Conservation (phyloP, 345 rosid species). For the Eucalyptus rudis region DNA sequence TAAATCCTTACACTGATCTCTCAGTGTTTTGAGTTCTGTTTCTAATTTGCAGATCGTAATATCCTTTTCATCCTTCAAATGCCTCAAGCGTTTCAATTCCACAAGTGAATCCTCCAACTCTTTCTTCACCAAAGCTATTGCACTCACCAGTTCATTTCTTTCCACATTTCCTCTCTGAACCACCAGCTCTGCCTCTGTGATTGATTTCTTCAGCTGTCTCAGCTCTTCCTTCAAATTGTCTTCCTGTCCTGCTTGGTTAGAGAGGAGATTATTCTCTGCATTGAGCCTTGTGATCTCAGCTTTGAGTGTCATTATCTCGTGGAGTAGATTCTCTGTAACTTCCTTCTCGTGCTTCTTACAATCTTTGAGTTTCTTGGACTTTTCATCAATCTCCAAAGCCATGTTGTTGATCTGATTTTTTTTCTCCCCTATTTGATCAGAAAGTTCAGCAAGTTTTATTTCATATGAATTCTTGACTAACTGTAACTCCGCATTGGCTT, state of each 20-base stretch:
- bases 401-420: slow-evolving; percentile 27
- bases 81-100: slow-evolving; percentile 29
- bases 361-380: slow-evolving; percentile 33
- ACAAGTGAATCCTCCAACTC: slow-evolving; percentile 26
- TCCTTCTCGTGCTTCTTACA: slow-evolving; percentile 44
- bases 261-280: background rate
- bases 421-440: slow-evolving; percentile 25
- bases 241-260: background rate
- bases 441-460: slow-evolving; percentile 32
- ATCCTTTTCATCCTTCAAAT: slow-evolving; percentile 35
- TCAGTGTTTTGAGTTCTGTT: slow-evolving; percentile 34
- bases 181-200: slow-evolving; percentile 24
- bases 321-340: background rate
- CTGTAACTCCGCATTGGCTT: slow-evolving; percentile 41
- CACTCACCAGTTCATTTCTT: slow-evolving; percentile 20
- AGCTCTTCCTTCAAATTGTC: slow-evolving; percentile 5
- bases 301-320: background rate
- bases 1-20: slow-evolving; percentile 29
- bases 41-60: slow-evolving; percentile 11
- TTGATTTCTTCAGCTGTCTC: slow-evolving; percentile 21
- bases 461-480: slow-evolving; percentile 31
- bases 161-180: slow-evolving; percentile 24
- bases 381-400: slow-evolving; percentile 31
- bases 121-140: slow-evolving; percentile 25
- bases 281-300: background rate